phyloP scores from a whole-genome alignment of 176 grass and related monocot species.

The Aegilops umbellulata region DNA sequence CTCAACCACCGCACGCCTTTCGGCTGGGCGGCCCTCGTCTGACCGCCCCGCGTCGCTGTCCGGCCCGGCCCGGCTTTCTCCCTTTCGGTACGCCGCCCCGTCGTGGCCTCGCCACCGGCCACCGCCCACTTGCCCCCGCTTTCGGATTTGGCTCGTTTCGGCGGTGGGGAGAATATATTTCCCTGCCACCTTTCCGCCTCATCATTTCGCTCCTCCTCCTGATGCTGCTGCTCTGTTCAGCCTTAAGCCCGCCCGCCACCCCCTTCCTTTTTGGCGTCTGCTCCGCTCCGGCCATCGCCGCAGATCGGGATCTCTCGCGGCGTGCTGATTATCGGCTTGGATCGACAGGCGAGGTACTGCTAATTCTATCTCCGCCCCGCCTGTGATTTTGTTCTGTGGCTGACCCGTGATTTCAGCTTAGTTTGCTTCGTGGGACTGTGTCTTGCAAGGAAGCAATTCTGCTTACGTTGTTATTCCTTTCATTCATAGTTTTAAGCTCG shows the following conservation, averaged over 20 bases:
- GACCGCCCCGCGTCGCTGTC: conserved; percentile 28
- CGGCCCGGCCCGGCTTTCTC: neutral
- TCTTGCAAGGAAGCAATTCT: neutral
- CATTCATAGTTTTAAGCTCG: too few species aligned
- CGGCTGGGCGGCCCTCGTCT: conserved; percentile 3
- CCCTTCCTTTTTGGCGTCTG: conserved; percentile 30
- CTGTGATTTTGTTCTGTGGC: neutral
- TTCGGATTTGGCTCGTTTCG: conserved; percentile 41
- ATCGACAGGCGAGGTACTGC: neutral
- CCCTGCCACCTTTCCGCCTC: conserved; percentile 32
- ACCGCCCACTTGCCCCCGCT: neutral
- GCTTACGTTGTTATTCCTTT: too few species aligned
- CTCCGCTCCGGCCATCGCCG: conserved; percentile 27
- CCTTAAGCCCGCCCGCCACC: neutral
- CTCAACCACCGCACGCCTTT: conserved; percentile 35
- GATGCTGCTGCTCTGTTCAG: neutral
- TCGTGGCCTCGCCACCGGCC: conserved; percentile 25
- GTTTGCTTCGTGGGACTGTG: neutral
- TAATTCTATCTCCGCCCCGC: neutral
- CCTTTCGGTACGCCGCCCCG: conserved; percentile 17
- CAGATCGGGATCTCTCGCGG: conserved; percentile 39
- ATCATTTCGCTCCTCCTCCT: conserved; percentile 19
- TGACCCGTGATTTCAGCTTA: neutral
- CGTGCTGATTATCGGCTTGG: neutral
- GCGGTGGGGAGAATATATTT: neutral